Percentiles rank a stretch among this genome's conserved stretches.
Evolutionary conservation across 352 stramenopile species (phyloP).

Genomic region (Pythium pyrilobum): DNA sequence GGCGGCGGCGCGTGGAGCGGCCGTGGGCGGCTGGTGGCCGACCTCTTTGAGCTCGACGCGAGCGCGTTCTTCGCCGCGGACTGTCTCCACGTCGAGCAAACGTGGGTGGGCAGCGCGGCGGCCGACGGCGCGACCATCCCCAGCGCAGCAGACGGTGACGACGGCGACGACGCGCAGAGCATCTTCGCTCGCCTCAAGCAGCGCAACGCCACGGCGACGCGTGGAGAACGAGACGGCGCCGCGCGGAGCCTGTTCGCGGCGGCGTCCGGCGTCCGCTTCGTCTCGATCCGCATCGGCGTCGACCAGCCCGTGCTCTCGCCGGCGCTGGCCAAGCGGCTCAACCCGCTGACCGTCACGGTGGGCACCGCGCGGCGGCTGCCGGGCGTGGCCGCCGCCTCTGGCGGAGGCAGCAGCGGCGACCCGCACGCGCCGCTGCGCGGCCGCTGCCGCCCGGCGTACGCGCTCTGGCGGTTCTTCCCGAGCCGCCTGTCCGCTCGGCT

Average conservation of each 20-base stretch:
- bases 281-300: slow-evolving; percentile 44
- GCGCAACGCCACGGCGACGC: background rate
- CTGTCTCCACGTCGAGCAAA: slow-evolving; percentile 38
- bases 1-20: slow-evolving; percentile 11
- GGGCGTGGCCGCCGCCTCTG: slow-evolving; percentile 24
- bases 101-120: slow-evolving; percentile 18
- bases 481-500: slow-evolving; percentile 11
- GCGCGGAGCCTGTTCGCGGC: slow-evolving; percentile 26
- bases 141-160: background rate
- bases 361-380: slow-evolving; percentile 37
- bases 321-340: slow-evolving; percentile 39
- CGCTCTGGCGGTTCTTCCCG: slow-evolving; percentile 45
- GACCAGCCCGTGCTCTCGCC: slow-evolving; percentile 43
- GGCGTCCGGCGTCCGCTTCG: slow-evolving; percentile 31
- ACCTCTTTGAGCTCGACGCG: slow-evolving; percentile 55
- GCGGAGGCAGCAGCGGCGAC: slow-evolving; percentile 11
- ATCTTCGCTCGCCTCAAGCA: slow-evolving; percentile 1
- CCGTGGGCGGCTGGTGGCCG: slow-evolving; percentile 25
- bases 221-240: background rate
- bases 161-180: background rate
- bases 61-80: slow-evolving; percentile 39
- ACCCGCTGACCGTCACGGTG: slow-evolving; percentile 63
- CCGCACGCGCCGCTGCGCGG: slow-evolving; percentile 34
- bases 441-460: slow-evolving; percentile 56
- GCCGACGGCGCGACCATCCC: background rate